Percentiles rank a stretch among this genome's conserved stretches.
These are phyloP conservation scores for Sarocladiaceae sp. DNA, from an alignment of 2,329 filamentous ascomycete species.

Conservation along the genomic window DNA sequence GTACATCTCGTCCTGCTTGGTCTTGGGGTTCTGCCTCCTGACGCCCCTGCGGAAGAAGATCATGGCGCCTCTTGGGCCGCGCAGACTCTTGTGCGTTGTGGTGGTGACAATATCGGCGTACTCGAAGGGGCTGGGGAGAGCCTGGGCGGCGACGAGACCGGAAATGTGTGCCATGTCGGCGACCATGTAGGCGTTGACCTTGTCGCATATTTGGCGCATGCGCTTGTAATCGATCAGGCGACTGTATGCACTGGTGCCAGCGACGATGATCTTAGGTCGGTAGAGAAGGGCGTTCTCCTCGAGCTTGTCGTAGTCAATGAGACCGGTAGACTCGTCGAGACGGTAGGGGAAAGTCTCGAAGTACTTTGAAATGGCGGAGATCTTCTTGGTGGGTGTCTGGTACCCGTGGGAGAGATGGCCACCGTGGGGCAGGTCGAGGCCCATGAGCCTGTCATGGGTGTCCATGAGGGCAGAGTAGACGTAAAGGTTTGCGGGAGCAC, in stretches of 20 bases:
- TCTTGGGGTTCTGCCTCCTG: conserved; percentile 76
- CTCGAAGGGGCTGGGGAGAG: conserved; percentile 84
- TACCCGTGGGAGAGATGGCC: conserved; percentile 96
- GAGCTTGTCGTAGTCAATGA: conserved; percentile 92
- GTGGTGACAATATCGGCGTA: conserved; percentile 95
- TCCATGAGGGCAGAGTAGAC: conserved; percentile 93
- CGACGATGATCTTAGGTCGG: conserved; percentile 92
- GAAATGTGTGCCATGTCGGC: conserved; percentile 98
- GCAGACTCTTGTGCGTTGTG: conserved; percentile 95
- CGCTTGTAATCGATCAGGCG: conserved; percentile 91
- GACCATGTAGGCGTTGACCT: conserved; percentile 86
- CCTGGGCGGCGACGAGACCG: conserved; percentile 85
- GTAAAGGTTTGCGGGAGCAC: conserved; percentile 73
- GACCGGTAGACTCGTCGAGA: conserved; percentile 81
- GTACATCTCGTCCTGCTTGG: conserved; percentile 80
- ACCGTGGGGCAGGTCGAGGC: conserved; percentile 91
- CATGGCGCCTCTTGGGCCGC: conserved; percentile 91
- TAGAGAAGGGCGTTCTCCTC: conserved; percentile 85
- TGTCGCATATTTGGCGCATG: conserved; percentile 87
- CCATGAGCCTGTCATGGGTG: conserved; percentile 94
- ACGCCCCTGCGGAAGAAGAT: conserved; percentile 98
- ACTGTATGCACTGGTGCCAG: conserved; percentile 93
- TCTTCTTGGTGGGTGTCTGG: conserved; percentile 90
- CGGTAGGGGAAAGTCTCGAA: conserved; percentile 97
- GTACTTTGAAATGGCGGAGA: conserved; percentile 98